Conservation (phyloP, 164 flowering plant genomes). For the Brasenia schreberi region DNA sequence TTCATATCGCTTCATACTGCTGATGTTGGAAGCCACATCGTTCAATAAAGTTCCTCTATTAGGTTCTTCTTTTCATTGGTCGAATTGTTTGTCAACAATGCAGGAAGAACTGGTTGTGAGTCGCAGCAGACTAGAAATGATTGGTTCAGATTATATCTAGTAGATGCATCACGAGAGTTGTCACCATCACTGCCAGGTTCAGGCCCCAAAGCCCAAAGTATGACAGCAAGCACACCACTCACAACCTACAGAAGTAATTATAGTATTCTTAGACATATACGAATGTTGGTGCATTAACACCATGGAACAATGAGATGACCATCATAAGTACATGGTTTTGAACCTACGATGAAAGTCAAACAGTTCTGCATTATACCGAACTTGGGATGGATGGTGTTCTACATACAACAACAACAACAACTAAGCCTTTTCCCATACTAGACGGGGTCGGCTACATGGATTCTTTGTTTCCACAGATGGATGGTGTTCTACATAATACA, state of each 20-base stretch:
- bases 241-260: slow-evolving; percentile 13
- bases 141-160: not conserved
- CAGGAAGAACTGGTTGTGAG: not conserved
- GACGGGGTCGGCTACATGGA: too few species aligned
- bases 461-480: too few species aligned
- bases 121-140: not conserved
- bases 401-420: too few species aligned
- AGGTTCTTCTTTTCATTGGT: too few species aligned
- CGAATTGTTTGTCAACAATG: too few species aligned
- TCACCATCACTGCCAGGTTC: slow-evolving; percentile 10
- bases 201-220: slow-evolving; percentile 23
- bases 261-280: not conserved
- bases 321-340: too few species aligned
- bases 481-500: not conserved
- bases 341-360: too few species aligned
- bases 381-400: not conserved
- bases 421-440: too few species aligned
- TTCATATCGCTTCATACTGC: not conserved
- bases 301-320: not conserved
- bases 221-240: slow-evolving; percentile 16
- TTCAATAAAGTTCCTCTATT: not conserved
- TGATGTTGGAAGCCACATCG: not conserved
- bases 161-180: not conserved
- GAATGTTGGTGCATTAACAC: too few species aligned
- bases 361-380: not conserved